phyloP scores from a whole-genome alignment of 331 rosid species.

The Spiraea crenata region DNA sequence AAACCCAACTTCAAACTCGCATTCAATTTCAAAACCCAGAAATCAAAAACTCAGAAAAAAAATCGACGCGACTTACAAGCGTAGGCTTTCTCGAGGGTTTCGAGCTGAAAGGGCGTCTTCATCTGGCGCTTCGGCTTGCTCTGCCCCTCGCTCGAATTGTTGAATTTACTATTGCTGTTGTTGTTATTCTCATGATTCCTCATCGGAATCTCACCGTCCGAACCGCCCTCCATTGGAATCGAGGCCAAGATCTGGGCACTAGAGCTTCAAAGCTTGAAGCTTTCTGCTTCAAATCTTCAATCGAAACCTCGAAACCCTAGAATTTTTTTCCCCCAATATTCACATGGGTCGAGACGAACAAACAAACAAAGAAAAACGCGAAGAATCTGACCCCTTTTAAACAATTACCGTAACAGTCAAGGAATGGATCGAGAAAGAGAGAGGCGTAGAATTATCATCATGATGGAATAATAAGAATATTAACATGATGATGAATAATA shows the following conservation, averaged over 20 bases:
- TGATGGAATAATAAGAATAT: slow-evolving; percentile 27
- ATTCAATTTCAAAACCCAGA: not conserved
- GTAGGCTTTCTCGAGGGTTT: slow-evolving; percentile 85
- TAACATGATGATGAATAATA: slow-evolving; percentile 11
- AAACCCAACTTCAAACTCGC: not conserved
- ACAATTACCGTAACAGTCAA: slow-evolving; percentile 71
- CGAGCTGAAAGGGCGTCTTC: slow-evolving; percentile 99
- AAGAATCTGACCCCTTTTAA: slow-evolving; percentile 34
- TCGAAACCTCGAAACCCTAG: slow-evolving; percentile 25
- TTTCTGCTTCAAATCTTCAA: not conserved
- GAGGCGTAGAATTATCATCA: slow-evolving; percentile 45
- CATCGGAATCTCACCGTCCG: slow-evolving; percentile 61
- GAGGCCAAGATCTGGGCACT: slow-evolving; percentile 52
- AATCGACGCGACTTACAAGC: slow-evolving; percentile 46
- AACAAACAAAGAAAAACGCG: slow-evolving; percentile 22
- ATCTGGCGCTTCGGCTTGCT: slow-evolving; percentile 98
- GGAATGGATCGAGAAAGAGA: slow-evolving; percentile 48
- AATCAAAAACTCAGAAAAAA: not conserved
- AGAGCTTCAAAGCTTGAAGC: slow-evolving; percentile 39
- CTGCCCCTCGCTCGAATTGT: slow-evolving; percentile 82
- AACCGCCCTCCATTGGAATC: slow-evolving; percentile 65
- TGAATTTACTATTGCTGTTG: slow-evolving; percentile 44
- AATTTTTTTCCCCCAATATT: slow-evolving; percentile 12
- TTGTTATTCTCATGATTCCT: slow-evolving; percentile 34
- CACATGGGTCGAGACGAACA: slow-evolving; percentile 14